phyloP scores from a whole-genome alignment of 2,329 filamentous ascomycete genomes.

The Hortaea sp. region DNA sequence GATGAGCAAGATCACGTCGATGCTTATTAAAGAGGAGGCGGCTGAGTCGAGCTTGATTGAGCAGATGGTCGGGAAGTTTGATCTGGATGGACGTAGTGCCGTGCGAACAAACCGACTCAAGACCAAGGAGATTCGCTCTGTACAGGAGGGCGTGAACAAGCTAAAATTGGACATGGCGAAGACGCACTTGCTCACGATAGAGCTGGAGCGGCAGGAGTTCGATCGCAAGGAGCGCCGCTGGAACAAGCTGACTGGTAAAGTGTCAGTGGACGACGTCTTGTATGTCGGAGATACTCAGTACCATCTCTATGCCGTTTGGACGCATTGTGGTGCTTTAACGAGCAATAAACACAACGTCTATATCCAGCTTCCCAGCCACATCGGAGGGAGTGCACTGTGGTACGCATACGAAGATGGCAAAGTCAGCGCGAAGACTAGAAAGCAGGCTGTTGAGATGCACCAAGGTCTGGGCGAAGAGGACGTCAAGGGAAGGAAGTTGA shows the following conservation, averaged over 20 bases:
- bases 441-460: slow-evolving; percentile 39
- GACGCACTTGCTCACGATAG: slow-evolving; percentile 32
- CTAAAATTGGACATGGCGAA: slow-evolving; percentile 15
- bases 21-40: slow-evolving; percentile 7
- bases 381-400: slow-evolving; percentile 39
- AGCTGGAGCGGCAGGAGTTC: slow-evolving; percentile 48
- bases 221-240: slow-evolving; percentile 45
- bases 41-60: slow-evolving; percentile 7
- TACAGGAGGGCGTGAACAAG: slow-evolving; percentile 33
- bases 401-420: slow-evolving; percentile 44
- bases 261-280: slow-evolving; percentile 47
- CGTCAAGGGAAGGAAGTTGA: slow-evolving; percentile 2
- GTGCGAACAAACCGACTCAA: slow-evolving; percentile 16
- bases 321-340: slow-evolving; percentile 49
- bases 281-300: slow-evolving; percentile 40
- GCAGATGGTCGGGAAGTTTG: slow-evolving; percentile 14
- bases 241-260: slow-evolving; percentile 46
- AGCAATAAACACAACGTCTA: slow-evolving; percentile 52
- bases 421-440: slow-evolving; percentile 47
- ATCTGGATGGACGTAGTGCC: slow-evolving; percentile 10
- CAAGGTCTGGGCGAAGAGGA: slow-evolving; percentile 6
- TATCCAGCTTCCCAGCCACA: slow-evolving; percentile 45
- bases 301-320: slow-evolving; percentile 50
- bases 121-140: slow-evolving; percentile 23
- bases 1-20: slow-evolving; percentile 9